phyloP scores from a whole-genome alignment of 768 basidiomycete genomes.

The Panaeolus papilionaceus region DNA sequence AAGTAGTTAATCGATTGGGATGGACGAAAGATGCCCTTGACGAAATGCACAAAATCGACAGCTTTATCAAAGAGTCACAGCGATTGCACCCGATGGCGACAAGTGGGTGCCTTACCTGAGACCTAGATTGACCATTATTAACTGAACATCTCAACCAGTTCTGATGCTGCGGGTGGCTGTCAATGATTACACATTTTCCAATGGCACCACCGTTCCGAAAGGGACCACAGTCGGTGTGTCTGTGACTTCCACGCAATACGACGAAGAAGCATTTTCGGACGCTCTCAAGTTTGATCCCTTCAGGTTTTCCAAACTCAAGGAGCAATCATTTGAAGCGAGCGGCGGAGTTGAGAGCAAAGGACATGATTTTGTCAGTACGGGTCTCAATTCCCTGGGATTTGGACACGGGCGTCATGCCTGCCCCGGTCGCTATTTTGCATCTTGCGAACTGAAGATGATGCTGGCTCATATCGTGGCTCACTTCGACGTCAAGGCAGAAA shows the following conservation, averaged over 20 bases:
- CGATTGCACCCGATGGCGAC: constrained; percentile 38
- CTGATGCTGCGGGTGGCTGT: constrained; percentile 3
- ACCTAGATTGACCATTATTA: not conserved
- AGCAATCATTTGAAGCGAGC: constrained; percentile 20
- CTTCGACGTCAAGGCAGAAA: constrained; percentile 41
- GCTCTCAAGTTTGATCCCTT: constrained; percentile 42
- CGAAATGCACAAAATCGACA: constrained; percentile 52
- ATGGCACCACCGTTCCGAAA: constrained; percentile 46
- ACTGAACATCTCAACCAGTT: constrained; percentile 1
- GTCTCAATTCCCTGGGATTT: constrained; percentile 33
- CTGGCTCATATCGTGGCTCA: constrained; percentile 41
- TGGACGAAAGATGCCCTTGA: constrained; percentile 42
- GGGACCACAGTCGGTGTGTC: constrained; percentile 41
- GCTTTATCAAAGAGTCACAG: constrained; percentile 56
- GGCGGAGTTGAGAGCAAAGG: constrained; percentile 21
- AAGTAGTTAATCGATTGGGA: constrained; percentile 33
- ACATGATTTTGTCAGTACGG: constrained; percentile 30
- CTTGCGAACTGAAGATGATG: constrained; percentile 44
- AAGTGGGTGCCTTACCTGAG: constrained; percentile 25
- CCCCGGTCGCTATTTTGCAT: constrained; percentile 50
- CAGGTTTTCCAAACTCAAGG: constrained; percentile 14
- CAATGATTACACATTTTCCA: constrained; percentile 37
- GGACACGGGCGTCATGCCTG: constrained; percentile 39
- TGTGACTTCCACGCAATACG: constrained; percentile 35
- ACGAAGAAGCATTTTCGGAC: constrained; percentile 33